Base-by-base conservation (phyloP, 2,329 filamentous ascomycete species). In the Erysiphe neolycopersici region DNA sequence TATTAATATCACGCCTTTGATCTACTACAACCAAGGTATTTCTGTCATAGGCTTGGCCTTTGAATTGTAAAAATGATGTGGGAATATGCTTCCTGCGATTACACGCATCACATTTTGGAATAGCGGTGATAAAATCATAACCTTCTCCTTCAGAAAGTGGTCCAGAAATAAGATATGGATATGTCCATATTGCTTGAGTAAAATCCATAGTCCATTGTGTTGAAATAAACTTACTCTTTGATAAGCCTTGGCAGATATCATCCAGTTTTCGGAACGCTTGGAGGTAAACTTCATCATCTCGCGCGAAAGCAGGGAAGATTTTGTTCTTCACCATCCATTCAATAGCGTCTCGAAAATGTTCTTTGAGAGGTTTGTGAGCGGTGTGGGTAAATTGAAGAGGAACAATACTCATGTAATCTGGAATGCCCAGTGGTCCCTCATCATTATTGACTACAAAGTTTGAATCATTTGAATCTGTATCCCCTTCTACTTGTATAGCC, bases 241-340 rank as follows among this genome's bases (percentile, higher is more conserved):
- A 73, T 2, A 80, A 66, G 0, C 72, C 76, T 35, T 63, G 64
- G 13, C 80, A 71, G 54, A 84, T 77, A 49, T 79, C 71, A 49
- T 81, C 69, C 0, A 87, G 63, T 53, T 81, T 82, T 41, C 62
- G 61, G 62, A 83, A 84, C 0, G 79, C 73, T 22, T 79, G 63
- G 12, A 60, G 53, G 56, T 83, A 89, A 12, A 83, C 61, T 8
- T 69, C 63, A 47, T 80, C 71, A 5, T 68, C 60, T 16, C 67
- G 65, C 11, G 68, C 61, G 52, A 84, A 85, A 0, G 64, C 71
- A 0, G 79, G 79, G 50, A 84, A 77, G 42, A 89, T 65, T 51
- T 77, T 76, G 54, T 79, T 79, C 52, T 83, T 78, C 2, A 87
- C 74, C 60, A 85, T 76, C 79, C 79, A 87, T 54, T 83, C 78